These are phyloP conservation scores for Fusarium circinatum DNA, from an alignment of 2,329 filamentous ascomycete species.

Conservation along the genomic window DNA sequence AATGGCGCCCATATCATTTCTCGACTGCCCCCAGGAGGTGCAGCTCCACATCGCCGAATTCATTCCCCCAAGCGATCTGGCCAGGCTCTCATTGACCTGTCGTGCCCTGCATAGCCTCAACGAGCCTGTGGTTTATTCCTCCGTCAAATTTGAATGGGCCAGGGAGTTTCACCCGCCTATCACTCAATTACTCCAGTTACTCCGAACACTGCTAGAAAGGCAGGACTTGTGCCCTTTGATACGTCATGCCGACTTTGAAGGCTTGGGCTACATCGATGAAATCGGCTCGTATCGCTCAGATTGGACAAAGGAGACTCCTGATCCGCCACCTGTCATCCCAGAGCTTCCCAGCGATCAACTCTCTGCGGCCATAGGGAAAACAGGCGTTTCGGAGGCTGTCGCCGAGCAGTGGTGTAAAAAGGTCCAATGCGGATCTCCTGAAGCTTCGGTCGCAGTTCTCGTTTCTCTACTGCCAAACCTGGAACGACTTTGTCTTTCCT, in stretches of 20 bases:
- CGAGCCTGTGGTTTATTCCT: background rate
- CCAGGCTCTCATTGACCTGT: background rate
- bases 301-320: background rate
- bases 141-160: background rate
- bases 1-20: background rate
- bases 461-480: background rate
- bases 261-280: background rate
- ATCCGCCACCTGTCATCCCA: background rate
- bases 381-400: background rate
- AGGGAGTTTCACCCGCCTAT: background rate
- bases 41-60: background rate
- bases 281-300: background rate
- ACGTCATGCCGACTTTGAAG: background rate
- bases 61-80: background rate
- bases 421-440: background rate
- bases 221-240: background rate
- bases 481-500: background rate
- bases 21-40: background rate
- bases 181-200: background rate
- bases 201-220: background rate
- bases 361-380: background rate
- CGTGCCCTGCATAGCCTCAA: background rate
- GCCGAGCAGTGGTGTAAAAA: background rate
- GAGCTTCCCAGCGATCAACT: background rate
- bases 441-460: background rate